These are phyloP conservation scores for Nissolia schottii DNA, from an alignment of 306 rosid species.

Conservation along the genomic window DNA sequence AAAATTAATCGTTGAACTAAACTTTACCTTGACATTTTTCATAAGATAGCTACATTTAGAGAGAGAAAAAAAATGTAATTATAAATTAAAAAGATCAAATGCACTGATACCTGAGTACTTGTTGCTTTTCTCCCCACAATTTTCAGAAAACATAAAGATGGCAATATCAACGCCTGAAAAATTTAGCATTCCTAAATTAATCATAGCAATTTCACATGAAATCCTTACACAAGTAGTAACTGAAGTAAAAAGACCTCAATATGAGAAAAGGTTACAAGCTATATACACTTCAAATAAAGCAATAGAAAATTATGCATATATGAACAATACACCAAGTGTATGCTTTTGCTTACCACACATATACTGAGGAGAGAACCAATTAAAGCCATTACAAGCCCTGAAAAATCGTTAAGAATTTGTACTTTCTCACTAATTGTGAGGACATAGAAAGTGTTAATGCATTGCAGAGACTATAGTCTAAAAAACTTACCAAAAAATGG, in stretches of 20 bases:
- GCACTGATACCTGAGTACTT: slow-evolving; percentile 39
- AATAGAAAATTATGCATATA: too few species aligned
- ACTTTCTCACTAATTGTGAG: background rate
- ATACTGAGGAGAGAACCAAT: slow-evolving; percentile 67
- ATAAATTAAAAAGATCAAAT: background rate
- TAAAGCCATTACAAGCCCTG: slow-evolving; percentile 83
- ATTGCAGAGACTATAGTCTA: background rate
- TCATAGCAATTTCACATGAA: background rate
- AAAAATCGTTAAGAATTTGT: too few species aligned
- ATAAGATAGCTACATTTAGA: background rate
- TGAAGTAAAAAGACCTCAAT: background rate
- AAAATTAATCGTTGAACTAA: too few species aligned
- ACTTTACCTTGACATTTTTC: background rate
- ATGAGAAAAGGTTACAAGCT: too few species aligned
- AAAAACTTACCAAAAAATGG: slow-evolving; percentile 71
- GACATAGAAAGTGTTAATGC: slow-evolving; percentile 1
- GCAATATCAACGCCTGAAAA: slow-evolving; percentile 59
- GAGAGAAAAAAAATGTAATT: background rate
- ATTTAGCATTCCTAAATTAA: slow-evolving; percentile 5
- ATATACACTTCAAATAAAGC: too few species aligned
- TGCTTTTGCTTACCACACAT: slow-evolving; percentile 51
- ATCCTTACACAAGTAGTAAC: background rate
- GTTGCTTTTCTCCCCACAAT: slow-evolving; percentile 65
- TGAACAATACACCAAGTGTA: slow-evolving; percentile 7
- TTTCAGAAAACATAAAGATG: slow-evolving; percentile 62